Percentiles rank a stretch among this genome's conserved stretches.
These are phyloP conservation scores for Suhomyces xylopsoci DNA, from an alignment of 805 yeast genomes.

Conservation along the genomic window DNA sequence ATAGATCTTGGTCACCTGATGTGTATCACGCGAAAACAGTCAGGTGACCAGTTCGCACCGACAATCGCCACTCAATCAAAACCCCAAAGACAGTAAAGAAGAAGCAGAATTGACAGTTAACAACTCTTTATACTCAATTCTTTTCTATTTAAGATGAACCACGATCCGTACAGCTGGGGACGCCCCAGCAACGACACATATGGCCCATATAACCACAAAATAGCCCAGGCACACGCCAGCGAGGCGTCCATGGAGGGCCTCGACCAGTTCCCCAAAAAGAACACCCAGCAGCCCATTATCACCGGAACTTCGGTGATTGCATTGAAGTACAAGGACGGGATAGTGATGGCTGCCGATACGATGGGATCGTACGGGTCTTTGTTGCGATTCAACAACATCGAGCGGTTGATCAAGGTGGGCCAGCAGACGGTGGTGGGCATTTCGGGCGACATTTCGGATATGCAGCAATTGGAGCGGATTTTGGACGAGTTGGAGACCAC, in stretches of 20 bases:
- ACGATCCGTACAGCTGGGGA: constrained; percentile 95
- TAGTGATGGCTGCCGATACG: constrained; percentile 92
- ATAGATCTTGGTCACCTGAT: no score
- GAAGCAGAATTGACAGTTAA: no score
- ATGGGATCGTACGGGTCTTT: constrained; percentile 91
- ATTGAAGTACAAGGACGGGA: constrained; percentile 84
- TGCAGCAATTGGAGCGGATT: constrained; percentile 75
- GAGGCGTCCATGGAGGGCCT: constrained; percentile 12
- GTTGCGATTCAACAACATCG: constrained; percentile 79
- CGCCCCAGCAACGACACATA: constrained; percentile 82
- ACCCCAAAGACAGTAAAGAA: no score
- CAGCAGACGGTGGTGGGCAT: constrained; percentile 84
- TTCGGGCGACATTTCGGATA: constrained; percentile 91
- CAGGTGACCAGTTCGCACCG: no score
- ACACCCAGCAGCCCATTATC: constrained; percentile 91
- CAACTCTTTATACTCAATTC: neutral
- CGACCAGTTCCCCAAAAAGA: constrained; percentile 60
- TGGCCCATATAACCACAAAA: constrained; percentile 73
- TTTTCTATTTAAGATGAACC: constrained; percentile 59
- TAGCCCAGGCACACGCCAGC: constrained; percentile 56
- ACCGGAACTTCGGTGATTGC: constrained; percentile 97
- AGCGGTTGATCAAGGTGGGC: constrained; percentile 84
- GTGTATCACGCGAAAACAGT: no score
- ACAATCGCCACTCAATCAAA: no score
- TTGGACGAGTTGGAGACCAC: constrained; percentile 72